Conservation (phyloP, 108 stramenopile genomes). For the Seminavis robusta region DNA sequence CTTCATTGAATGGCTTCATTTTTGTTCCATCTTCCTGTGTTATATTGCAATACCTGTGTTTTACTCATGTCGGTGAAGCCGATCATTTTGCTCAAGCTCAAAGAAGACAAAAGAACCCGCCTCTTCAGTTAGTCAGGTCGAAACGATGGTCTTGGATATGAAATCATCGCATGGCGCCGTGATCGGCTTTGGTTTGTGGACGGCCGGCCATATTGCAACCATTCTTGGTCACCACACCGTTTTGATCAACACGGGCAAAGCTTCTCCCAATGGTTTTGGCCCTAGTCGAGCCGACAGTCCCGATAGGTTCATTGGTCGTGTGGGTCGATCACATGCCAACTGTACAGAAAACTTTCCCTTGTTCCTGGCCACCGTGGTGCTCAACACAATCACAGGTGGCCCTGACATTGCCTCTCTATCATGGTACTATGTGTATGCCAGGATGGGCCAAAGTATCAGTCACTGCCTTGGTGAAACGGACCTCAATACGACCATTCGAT, state of each 20-base stretch:
- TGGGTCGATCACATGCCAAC: constrained; percentile 1
- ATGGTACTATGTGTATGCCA: neutral
- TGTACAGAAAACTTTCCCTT: constrained; percentile 1
- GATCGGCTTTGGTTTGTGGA: no score
- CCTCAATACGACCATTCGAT: no score
- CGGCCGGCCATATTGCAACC: no score
- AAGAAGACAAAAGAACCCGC: no score
- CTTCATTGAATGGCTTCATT: no score
- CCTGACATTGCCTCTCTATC: neutral
- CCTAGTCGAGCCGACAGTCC: neutral
- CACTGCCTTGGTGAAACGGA: neutral
- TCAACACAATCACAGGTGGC: neutral
- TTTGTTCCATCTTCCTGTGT: no score
- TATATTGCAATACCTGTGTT: no score
- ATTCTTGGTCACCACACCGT: neutral
- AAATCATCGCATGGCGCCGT: no score
- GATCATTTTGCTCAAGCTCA: no score
- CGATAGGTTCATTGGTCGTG: neutral
- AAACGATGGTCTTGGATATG: no score
- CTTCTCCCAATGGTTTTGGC: neutral
- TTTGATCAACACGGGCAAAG: constrained; percentile 6
- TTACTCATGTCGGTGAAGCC: no score
- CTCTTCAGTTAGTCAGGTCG: no score
- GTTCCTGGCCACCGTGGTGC: neutral
- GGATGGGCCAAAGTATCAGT: neutral